Percentiles rank a stretch among this genome's conserved stretches.
These are phyloP conservation scores for Venturia carpophila DNA, from an alignment of 2,329 filamentous ascomycete genomes.

Conservation along the genomic window DNA sequence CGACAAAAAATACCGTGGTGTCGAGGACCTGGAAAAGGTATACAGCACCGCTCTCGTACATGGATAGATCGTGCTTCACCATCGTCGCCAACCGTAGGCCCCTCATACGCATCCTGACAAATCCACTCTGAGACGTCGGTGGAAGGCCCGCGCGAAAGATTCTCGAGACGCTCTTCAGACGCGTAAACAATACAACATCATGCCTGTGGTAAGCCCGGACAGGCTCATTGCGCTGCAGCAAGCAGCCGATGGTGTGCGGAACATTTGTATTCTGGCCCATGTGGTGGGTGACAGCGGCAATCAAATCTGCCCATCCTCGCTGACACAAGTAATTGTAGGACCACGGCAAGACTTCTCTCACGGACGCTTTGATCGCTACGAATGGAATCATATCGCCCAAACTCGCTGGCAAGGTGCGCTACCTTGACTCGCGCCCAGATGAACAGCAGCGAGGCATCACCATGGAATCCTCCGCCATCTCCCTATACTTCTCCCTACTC, in stretches of 20 bases:
- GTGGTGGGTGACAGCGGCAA: conserved; percentile 48
- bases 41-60: background rate
- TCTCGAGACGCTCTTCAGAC: conserved; percentile 4
- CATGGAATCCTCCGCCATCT: conserved; percentile 99
- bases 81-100: background rate
- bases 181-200: conserved; percentile 37
- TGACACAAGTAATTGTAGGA: conserved; percentile 46
- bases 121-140: background rate
- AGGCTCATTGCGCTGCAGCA: conserved; percentile 86
- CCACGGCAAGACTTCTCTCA: conserved; percentile 96
- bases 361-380: conserved; percentile 90
- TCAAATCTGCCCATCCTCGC: conserved; percentile 6
- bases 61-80: background rate
- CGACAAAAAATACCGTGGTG: background rate
- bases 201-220: conserved; percentile 88
- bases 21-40: background rate
- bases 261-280: conserved; percentile 94
- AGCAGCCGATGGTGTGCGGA: conserved; percentile 81
- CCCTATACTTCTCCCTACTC: conserved; percentile 88
- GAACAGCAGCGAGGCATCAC: conserved; percentile 95
- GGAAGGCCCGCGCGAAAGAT: conserved; percentile 2
- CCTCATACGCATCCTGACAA: background rate
- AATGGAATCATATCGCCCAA: conserved; percentile 99
- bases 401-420: conserved; percentile 93
- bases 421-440: conserved; percentile 91